Percentiles rank a stretch among this genome's conserved stretches.
These are phyloP conservation scores for Chaetomiaceae sp. DNA, from an alignment of 2,329 filamentous ascomycete genomes.

Conservation along the genomic window DNA sequence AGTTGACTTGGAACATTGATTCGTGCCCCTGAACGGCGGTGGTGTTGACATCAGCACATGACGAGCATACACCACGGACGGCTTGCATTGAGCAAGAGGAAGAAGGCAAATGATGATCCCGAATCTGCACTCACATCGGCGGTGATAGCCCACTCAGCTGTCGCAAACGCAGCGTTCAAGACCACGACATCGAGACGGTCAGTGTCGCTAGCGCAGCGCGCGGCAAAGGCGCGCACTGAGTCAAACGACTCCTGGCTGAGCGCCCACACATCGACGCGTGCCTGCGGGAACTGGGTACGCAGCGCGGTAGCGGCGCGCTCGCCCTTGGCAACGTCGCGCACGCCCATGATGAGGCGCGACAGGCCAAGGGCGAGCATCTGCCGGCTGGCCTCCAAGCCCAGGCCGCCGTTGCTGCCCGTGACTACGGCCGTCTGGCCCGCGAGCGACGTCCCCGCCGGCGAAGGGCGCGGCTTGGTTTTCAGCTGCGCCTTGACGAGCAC, in stretches of 20 bases:
- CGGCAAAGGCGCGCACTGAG: slow-evolving; percentile 37
- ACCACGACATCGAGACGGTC: slow-evolving; percentile 37
- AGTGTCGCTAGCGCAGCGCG: slow-evolving; percentile 19
- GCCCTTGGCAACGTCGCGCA: slow-evolving; percentile 29
- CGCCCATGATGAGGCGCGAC: slow-evolving; percentile 31
- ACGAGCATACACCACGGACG: too few relatives aligned
- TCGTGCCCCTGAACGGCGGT: slow-evolving; percentile 35
- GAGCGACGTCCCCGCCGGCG: neutral
- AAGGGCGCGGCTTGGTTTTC: neutral
- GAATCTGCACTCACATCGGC: neutral
- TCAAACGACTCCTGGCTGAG: slow-evolving; percentile 40
- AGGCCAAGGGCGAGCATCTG: slow-evolving; percentile 29
- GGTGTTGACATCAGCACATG: too few relatives aligned
- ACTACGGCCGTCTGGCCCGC: slow-evolving; percentile 24
- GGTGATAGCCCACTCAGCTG: neutral
- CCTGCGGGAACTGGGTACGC: slow-evolving; percentile 29
- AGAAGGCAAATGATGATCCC: slow-evolving; percentile 17
- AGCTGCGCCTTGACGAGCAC: neutral
- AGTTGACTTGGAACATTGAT: slow-evolving; percentile 45
- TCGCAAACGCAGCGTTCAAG: slow-evolving; percentile 36
- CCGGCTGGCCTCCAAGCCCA: slow-evolving; percentile 30
- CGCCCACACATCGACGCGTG: slow-evolving; percentile 38
- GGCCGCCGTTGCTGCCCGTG: slow-evolving; percentile 32
- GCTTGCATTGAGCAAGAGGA: too few relatives aligned
- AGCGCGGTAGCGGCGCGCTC: slow-evolving; percentile 31